Conservation (phyloP, 75 land plant species). For the Sequoia sempervirens region DNA sequence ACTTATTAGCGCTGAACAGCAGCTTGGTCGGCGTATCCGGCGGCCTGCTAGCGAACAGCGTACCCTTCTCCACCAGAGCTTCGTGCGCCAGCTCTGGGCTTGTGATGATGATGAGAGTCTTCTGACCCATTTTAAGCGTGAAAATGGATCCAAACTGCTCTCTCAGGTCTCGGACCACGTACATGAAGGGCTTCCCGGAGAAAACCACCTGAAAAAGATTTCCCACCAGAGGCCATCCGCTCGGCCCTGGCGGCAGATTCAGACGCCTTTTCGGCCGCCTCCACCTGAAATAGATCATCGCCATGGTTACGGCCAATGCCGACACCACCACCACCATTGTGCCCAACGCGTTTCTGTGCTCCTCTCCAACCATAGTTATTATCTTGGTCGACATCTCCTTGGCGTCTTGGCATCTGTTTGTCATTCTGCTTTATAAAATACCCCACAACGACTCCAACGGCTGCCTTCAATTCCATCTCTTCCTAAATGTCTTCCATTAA, state of each 20-base stretch:
- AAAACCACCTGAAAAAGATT: constrained; percentile 46
- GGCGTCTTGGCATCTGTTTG: not conserved
- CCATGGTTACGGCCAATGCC: constrained; percentile 16
- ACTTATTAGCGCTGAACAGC: constrained; percentile 73
- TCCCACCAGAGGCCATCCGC: constrained; percentile 60
- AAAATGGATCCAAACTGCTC: constrained; percentile 65
- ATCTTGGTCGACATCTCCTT: no score
- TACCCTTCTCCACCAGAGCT: constrained; percentile 66
- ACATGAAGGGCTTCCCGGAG: constrained; percentile 53
- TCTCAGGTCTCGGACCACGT: constrained; percentile 39
- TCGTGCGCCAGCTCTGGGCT: constrained; percentile 65
- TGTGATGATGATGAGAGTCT: constrained; percentile 60
- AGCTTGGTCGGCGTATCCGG: constrained; percentile 45
- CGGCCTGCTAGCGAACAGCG: constrained; percentile 66
- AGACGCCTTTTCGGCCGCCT: constrained; percentile 9
- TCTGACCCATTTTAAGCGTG: constrained; percentile 66
- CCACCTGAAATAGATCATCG: constrained; percentile 12
- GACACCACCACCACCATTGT: not conserved
- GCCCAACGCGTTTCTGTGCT: not conserved
- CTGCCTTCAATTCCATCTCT: not conserved
- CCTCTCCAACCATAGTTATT: not conserved
- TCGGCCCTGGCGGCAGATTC: constrained; percentile 52
- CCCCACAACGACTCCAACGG: not conserved
- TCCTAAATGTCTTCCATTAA: not conserved
- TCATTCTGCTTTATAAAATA: not conserved